Evolutionary conservation across 768 basidiomycete genomes (phyloP).

Genomic region (Pilatotrama ljubarskyi): DNA sequence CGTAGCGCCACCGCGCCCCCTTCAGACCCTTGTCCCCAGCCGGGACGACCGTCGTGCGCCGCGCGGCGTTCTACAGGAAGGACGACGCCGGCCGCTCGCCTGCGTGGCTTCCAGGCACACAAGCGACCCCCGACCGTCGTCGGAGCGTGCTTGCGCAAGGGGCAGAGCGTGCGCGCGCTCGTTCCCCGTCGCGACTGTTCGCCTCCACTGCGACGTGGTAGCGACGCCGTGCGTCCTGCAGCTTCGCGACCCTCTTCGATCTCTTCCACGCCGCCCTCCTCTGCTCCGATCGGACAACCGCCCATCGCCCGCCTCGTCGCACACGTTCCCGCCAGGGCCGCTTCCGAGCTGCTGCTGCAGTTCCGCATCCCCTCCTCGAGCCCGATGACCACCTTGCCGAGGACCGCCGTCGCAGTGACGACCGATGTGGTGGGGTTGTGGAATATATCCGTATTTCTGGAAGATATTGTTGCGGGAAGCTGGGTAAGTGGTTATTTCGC

Average conservation of each 20-base stretch:
- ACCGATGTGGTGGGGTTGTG: not conserved
- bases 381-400: not conserved
- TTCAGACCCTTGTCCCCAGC: not conserved
- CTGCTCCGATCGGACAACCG: not conserved
- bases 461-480: too few species aligned
- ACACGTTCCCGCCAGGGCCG: not conserved
- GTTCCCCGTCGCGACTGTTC: conserved; percentile 8
- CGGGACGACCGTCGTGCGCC: not conserved
- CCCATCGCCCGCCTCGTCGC: not conserved
- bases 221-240: not conserved
- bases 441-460: too few species aligned
- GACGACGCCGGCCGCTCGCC: not conserved
- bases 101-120: not conserved
- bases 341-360: not conserved
- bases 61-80: not conserved
- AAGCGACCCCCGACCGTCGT: not conserved
- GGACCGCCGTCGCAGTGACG: not conserved
- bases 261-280: not conserved
- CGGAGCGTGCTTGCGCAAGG: not conserved
- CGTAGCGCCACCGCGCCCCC: not conserved
- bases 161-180: not conserved
- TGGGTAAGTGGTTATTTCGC: too few species aligned
- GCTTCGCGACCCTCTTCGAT: not conserved
- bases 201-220: not conserved
- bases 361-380: not conserved